Conservation (phyloP, 208 protist species). For the Porcisia deanei region DNA sequence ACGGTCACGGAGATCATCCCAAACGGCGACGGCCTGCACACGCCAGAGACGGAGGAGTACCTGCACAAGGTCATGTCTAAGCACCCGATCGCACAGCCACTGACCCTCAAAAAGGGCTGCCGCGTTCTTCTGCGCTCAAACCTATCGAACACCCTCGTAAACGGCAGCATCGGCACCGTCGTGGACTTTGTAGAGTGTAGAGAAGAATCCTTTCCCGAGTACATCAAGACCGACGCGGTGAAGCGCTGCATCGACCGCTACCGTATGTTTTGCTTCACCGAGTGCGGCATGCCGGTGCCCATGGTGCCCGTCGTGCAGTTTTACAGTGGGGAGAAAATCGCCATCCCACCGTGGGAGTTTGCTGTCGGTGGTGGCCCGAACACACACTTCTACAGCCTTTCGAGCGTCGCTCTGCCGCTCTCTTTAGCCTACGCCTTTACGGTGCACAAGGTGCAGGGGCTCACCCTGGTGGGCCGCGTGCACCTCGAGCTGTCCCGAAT, state of each 20-base stretch:
- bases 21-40: slow-evolving; percentile 84
- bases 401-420: slow-evolving; percentile 73
- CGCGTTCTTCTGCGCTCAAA: slow-evolving; percentile 84
- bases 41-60: slow-evolving; percentile 76
- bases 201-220: slow-evolving; percentile 64
- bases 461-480: slow-evolving; percentile 83
- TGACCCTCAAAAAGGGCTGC: slow-evolving; percentile 87
- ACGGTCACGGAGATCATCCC: slow-evolving; percentile 81
- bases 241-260: slow-evolving; percentile 78
- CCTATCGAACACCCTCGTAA: slow-evolving; percentile 76
- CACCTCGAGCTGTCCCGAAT: slow-evolving; percentile 89
- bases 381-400: slow-evolving; percentile 82
- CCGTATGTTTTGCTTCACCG: slow-evolving; percentile 77
- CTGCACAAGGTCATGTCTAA: slow-evolving; percentile 78
- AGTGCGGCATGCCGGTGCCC: slow-evolving; percentile 79
- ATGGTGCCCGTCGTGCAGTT: slow-evolving; percentile 88
- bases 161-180: slow-evolving; percentile 89
- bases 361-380: slow-evolving; percentile 66
- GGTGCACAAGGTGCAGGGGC: slow-evolving; percentile 90
- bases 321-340: slow-evolving; percentile 76
- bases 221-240: slow-evolving; percentile 60
- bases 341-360: slow-evolving; percentile 86
- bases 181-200: slow-evolving; percentile 83
- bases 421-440: slow-evolving; percentile 90
- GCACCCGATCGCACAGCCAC: slow-evolving; percentile 82